phyloP scores from a whole-genome alignment of 768 basidiomycete species.

The Kockovaella imperatae region DNA sequence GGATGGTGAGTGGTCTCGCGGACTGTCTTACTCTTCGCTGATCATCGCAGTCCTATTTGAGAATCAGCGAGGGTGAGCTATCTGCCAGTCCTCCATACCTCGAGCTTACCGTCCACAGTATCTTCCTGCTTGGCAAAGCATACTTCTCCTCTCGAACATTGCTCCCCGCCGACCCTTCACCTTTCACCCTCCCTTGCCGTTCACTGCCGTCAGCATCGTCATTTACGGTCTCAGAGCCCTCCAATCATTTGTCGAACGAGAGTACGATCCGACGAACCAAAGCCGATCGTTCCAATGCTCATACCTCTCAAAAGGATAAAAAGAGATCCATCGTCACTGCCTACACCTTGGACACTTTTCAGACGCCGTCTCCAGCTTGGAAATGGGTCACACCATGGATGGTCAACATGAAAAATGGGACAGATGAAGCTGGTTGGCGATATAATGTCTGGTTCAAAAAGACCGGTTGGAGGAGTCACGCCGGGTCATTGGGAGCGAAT shows the following conservation, averaged over 20 bases:
- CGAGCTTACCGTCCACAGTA: conserved; percentile 6
- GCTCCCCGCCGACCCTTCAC: conserved; percentile 33
- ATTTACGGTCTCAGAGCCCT: background rate
- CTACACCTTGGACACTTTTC: conserved; percentile 32
- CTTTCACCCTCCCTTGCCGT: conserved; percentile 26
- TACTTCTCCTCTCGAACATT: conserved; percentile 29
- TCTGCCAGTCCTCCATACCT: background rate
- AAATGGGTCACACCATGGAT: conserved; percentile 37
- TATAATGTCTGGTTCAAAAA: conserved; percentile 38
- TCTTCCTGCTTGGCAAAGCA: conserved; percentile 33
- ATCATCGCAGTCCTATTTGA: conserved; percentile 37
- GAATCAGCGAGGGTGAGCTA: conserved; percentile 33
- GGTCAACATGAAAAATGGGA: conserved; percentile 36
- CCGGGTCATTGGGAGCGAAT: conserved; percentile 27
- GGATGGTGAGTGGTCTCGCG: conserved; percentile 32
- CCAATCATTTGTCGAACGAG: background rate
- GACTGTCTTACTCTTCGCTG: too few relatives aligned
- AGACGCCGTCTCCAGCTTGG: conserved; percentile 34
- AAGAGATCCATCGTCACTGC: conserved; percentile 24
- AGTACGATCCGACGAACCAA: background rate
- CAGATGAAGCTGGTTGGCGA: conserved; percentile 39
- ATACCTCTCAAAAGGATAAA: background rate
- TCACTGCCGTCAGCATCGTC: conserved; percentile 21
- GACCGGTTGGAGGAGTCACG: conserved; percentile 30
- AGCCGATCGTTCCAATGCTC: background rate